Percentiles rank a stretch among this genome's conserved stretches.
Evolutionary conservation across 805 yeast species (phyloP).

Genomic region (Hanseniaspora lachancei): DNA sequence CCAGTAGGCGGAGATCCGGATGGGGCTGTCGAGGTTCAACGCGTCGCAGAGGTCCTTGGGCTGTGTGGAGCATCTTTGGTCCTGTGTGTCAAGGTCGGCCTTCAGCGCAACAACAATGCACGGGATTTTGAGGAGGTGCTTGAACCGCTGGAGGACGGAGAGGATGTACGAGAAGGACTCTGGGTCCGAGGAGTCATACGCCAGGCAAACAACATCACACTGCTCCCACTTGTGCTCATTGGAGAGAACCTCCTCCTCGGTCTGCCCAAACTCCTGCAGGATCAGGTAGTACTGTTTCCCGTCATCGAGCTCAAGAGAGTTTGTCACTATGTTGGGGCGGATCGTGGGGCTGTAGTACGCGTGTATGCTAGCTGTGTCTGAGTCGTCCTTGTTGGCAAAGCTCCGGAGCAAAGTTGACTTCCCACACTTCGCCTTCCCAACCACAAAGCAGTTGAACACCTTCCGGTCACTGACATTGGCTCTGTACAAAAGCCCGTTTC

Average conservation of each 20-base stretch:
- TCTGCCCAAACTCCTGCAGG: slow-evolving; percentile 77
- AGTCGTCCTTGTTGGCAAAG: slow-evolving; percentile 51
- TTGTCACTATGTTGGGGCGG: slow-evolving; percentile 69
- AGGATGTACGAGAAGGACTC: slow-evolving; percentile 78
- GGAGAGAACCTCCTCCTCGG: slow-evolving; percentile 69
- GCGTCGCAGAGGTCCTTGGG: slow-evolving; percentile 76
- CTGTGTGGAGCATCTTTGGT: slow-evolving; percentile 70
- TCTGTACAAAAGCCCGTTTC: slow-evolving; percentile 55
- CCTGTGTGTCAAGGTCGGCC: slow-evolving; percentile 92
- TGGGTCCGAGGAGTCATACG: slow-evolving; percentile 92
- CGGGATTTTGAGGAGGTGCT: slow-evolving; percentile 54
- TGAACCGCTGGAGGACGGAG: slow-evolving; percentile 49
- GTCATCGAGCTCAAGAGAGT: slow-evolving; percentile 83
- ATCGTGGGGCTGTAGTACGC: slow-evolving; percentile 60
- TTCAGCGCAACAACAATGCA: slow-evolving; percentile 80
- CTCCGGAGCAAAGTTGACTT: slow-evolving; percentile 74
- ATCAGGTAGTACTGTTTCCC: slow-evolving; percentile 92
- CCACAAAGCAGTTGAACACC: slow-evolving; percentile 76
- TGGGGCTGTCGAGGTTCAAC: slow-evolving; percentile 59
- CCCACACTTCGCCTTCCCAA: slow-evolving; percentile 81
- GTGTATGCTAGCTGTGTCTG: slow-evolving; percentile 20
- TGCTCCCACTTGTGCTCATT: slow-evolving; percentile 56
- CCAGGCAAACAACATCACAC: slow-evolving; percentile 81
- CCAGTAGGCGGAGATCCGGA: slow-evolving; percentile 89
- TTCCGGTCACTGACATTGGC: slow-evolving; percentile 67